Base-by-base conservation (phyloP, 768 basidiomycete genomes). In the Boletellus ananiceps region DNA sequence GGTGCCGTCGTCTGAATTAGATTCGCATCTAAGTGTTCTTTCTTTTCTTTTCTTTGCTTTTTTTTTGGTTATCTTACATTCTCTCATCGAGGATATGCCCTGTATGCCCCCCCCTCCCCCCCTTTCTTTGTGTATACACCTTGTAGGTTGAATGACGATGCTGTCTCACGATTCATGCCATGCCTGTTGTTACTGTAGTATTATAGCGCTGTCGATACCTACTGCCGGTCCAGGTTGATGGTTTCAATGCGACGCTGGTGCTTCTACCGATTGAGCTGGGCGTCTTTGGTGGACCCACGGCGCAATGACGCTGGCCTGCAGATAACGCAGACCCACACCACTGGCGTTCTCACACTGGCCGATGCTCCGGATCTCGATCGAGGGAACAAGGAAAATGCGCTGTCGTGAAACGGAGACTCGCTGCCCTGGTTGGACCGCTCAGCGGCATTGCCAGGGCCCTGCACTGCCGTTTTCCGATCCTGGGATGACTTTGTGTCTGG, bases 291-390 rank as follows among this genome's bases (percentile, higher is more conserved):
- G 8, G 23, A 25, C 23, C 29, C 29, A 11, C 29, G 29, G 7
- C 29, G 29, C 40, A 18, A 39, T 42, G 49, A 45, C 34, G 49
- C 44, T 32, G 21, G 29, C 46, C 38, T 37, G 57, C 44, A 25
- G 23, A 25, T 25, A 4, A 25, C 23, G 23, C 23, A 25, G 18
- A 33, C 47, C 62, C 62, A 43, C 61, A 55, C 59, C 55, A 52
- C 23, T 4, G 23, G 23, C 23, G 23, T 47, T 54, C 40, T n/a
- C 43, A 37, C 21, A 21, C 34, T 57, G 62, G 50, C 59, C 64
- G 49, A n/a, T n/a, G n/a, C n/a, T n/a, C n/a, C n/a, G n/a, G 47
- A 66, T 62, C 62, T 63, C 59, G 61, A 63, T 63, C 49, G 51
- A 50, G 52, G 57, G 44, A 44, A 54, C 35, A n/a, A 44, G 47